Percentiles rank a stretch among this genome's conserved stretches.
These are phyloP conservation scores for Glutinoglossum americanum DNA, from an alignment of 495 filamentous ascomycete species.

Conservation along the genomic window DNA sequence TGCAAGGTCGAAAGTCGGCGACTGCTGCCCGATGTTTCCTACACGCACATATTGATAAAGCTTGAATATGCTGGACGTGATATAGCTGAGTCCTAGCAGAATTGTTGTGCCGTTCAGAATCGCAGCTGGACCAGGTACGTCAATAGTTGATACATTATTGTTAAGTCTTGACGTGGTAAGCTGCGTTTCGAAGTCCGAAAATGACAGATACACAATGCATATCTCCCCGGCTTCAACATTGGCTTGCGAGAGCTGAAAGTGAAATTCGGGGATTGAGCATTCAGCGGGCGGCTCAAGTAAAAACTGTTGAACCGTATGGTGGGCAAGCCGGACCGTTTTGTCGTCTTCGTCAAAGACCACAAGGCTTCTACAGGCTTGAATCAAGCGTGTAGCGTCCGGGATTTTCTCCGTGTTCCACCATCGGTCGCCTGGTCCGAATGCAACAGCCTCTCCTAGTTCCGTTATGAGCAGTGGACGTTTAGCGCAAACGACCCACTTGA, in stretches of 20 bases:
- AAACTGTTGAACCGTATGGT: constrained; percentile 11
- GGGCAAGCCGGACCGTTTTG: constrained; percentile 9
- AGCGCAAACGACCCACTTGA: constrained; percentile 8
- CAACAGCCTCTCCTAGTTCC: constrained; percentile 11
- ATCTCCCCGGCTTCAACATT: constrained; percentile 2
- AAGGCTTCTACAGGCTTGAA: constrained; percentile 9
- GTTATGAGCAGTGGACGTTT: constrained; percentile 8
- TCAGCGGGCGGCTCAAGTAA: background rate
- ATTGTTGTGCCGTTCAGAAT: background rate
- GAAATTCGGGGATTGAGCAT: background rate
- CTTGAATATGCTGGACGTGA: background rate
- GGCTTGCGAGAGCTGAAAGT: constrained; percentile 2
- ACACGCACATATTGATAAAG: background rate
- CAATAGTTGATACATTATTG: background rate
- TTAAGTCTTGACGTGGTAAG: background rate
- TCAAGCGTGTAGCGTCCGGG: background rate
- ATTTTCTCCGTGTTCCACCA: constrained; percentile 3
- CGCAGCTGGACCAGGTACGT: background rate
- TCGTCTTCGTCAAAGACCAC: constrained; percentile 8
- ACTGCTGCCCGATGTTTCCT: background rate
- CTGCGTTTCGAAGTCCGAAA: constrained; percentile 7
- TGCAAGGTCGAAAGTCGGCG: background rate
- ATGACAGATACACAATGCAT: constrained; percentile 7
- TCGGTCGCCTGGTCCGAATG: constrained; percentile 4
- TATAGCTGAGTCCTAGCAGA: background rate